A percentile compares a stretch with the other conserved stretches of the same genome.
Conservation (phyloP, 2,329 filamentous ascomycete genomes). For the Fusarium luffae region DNA sequence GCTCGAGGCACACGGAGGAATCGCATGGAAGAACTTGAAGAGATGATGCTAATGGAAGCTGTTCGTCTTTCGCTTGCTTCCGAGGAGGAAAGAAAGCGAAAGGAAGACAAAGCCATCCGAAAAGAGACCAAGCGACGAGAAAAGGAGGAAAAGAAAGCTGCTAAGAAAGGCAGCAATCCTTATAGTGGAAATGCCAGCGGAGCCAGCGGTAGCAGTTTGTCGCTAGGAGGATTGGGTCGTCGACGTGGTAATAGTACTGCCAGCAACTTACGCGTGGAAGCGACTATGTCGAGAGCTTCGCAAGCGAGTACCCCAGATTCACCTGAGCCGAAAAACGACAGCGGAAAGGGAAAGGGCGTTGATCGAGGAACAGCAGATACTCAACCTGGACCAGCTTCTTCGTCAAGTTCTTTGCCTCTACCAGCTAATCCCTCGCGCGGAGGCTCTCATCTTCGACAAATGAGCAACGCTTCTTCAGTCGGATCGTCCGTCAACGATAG, state of each 20-base stretch:
- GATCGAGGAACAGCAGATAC: conserved; percentile 61
- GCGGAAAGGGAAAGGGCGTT: conserved; percentile 75
- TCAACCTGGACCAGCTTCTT: conserved; percentile 46
- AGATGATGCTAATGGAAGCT: conserved; percentile 99
- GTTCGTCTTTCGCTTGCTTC: conserved; percentile 90
- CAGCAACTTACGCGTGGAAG: conserved; percentile 69
- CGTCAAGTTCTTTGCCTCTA: conserved; percentile 57
- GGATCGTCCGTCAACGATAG: conserved; percentile 82
- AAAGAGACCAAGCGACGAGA: conserved; percentile 89
- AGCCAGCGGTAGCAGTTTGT: conserved; percentile 73
- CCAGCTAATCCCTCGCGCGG: conserved; percentile 65
- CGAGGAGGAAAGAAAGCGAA: conserved; percentile 91
- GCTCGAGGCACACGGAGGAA: conserved; percentile 50
- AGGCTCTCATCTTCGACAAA: conserved; percentile 79
- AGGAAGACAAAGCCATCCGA: conserved; percentile 64
- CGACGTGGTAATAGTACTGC: conserved; percentile 68
- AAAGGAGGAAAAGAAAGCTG: conserved; percentile 83
- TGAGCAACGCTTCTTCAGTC: conserved; percentile 87
- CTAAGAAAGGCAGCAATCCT: conserved; percentile 66
- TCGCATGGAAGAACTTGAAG: conserved; percentile 88
- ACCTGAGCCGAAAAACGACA: conserved; percentile 47
- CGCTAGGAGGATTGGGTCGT: conserved; percentile 68
- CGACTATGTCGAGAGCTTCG: conserved; percentile 60
- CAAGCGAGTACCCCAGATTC: conserved; percentile 44
- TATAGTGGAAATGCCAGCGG: conserved; percentile 52